These are phyloP conservation scores for Fusarium gaditjirri DNA, from an alignment of 2,329 filamentous ascomycete genomes.

Conservation along the genomic window DNA sequence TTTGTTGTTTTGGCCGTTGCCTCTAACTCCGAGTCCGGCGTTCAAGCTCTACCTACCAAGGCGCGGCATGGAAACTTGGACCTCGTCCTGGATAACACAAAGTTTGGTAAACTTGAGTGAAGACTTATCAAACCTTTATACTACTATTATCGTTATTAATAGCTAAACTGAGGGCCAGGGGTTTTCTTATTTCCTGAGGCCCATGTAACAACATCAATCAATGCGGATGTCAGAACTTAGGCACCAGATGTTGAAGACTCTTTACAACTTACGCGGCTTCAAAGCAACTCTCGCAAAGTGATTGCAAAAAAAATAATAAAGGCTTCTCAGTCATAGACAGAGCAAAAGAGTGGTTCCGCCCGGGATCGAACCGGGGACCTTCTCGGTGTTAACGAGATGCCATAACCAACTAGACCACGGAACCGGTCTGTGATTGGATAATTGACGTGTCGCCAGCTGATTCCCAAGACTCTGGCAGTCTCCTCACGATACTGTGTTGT, in stretches of 20 bases:
- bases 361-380: slow-evolving; percentile 12
- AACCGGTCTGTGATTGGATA: slow-evolving; percentile 12
- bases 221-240: rapidly evolving
- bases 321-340: rapidly evolving
- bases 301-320: not conserved
- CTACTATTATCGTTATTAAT: too few species aligned
- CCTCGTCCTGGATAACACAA: not conserved
- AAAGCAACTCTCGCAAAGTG: too few species aligned
- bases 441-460: rapidly evolving
- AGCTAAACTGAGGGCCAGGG: too few species aligned
- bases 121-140: not conserved
- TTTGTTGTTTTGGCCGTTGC: too few species aligned
- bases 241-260: rapidly evolving
- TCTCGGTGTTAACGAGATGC: slow-evolving; percentile 6
- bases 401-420: slow-evolving; percentile 10
- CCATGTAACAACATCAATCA: not conserved
- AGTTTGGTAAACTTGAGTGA: too few species aligned
- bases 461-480: rapidly evolving
- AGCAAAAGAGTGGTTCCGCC: slow-evolving; percentile 11
- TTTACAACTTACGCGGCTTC: rapidly evolving
- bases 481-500: rapidly evolving
- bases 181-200: not conserved
- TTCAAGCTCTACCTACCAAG: not conserved
- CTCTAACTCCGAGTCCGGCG: not conserved
- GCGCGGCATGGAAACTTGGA: not conserved